A percentile compares a stretch with the other conserved stretches of the same genome.
These are phyloP conservation scores for Geotrichum reessii DNA, from an alignment of 1,139 yeast species.

Conservation along the genomic window DNA sequence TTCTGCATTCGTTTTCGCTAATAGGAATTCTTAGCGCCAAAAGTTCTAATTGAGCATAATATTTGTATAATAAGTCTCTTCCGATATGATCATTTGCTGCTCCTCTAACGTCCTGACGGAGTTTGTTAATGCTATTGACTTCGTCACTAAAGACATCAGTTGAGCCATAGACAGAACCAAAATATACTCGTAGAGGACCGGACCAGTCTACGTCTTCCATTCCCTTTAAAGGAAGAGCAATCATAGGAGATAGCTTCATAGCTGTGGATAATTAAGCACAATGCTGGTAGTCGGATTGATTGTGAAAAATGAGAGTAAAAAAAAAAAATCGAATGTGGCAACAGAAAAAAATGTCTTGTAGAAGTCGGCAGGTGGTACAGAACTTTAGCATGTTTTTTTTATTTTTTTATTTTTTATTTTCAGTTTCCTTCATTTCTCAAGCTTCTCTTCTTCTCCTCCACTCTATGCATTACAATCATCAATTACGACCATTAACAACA, in stretches of 20 bases:
- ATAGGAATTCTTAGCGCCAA: slow-evolving; percentile 72
- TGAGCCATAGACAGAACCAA: slow-evolving; percentile 59
- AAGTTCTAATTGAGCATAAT: slow-evolving; percentile 78
- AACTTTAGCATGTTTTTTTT: background rate
- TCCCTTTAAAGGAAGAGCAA: slow-evolving; percentile 46
- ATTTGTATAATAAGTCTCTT: slow-evolving; percentile 55
- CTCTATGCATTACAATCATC: background rate
- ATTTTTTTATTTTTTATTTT: background rate
- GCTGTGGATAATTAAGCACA: slow-evolving; percentile 1
- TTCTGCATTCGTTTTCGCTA: slow-evolving; percentile 48
- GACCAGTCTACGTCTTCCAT: slow-evolving; percentile 63
- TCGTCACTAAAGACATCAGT: slow-evolving; percentile 55
- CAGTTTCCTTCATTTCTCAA: background rate
- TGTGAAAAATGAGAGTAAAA: background rate
- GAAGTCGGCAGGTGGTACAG: background rate
- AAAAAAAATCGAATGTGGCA: background rate
- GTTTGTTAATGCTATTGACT: slow-evolving; percentile 48
- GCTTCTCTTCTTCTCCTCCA: background rate
- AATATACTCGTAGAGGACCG: slow-evolving; percentile 54
- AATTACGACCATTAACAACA: background rate
- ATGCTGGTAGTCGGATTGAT: background rate
- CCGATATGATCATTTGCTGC: slow-evolving; percentile 38
- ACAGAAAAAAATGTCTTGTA: background rate
- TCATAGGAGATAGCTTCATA: slow-evolving; percentile 36
- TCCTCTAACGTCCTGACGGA: slow-evolving; percentile 60